Evolutionary conservation across 169 alveolate species (phyloP).

Genomic region (Plasmodium adleri): DNA sequence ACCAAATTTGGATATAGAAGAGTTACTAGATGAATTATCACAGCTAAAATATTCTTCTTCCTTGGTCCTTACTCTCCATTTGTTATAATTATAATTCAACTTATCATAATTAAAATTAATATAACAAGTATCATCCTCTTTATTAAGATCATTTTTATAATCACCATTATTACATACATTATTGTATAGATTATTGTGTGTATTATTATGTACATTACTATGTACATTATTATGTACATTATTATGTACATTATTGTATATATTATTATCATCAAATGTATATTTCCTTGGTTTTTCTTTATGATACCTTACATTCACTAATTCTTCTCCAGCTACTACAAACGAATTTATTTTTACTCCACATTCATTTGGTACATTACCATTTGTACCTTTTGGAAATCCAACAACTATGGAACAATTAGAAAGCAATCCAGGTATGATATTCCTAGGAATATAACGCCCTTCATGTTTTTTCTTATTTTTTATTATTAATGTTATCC

Average conservation of each 20-base stretch:
- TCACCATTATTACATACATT: background rate
- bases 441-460: conserved; percentile 18
- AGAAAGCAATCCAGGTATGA: conserved; percentile 79
- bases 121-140: background rate
- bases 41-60: conserved; percentile 29
- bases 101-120: background rate
- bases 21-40: conserved; percentile 19
- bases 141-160: background rate
- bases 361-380: background rate
- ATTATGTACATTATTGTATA: background rate
- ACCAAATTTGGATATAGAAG: conserved; percentile 18
- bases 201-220: background rate
- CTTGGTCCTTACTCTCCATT: conserved; percentile 13
- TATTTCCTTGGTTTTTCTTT: background rate
- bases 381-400: conserved; percentile 17
- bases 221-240: background rate
- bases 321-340: conserved; percentile 67
- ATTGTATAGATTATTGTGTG: background rate
- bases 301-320: conserved; percentile 1
- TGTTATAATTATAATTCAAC: conserved; percentile 1
- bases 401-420: conserved; percentile 79
- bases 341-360: conserved; percentile 72
- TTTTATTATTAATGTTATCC: conserved; percentile 51
- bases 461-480: conserved; percentile 20
- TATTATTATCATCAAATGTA: background rate